Evolutionary conservation across 139 green algal genomes (phyloP).

Genomic region (Pseudopediastrum boryanum): DNA sequence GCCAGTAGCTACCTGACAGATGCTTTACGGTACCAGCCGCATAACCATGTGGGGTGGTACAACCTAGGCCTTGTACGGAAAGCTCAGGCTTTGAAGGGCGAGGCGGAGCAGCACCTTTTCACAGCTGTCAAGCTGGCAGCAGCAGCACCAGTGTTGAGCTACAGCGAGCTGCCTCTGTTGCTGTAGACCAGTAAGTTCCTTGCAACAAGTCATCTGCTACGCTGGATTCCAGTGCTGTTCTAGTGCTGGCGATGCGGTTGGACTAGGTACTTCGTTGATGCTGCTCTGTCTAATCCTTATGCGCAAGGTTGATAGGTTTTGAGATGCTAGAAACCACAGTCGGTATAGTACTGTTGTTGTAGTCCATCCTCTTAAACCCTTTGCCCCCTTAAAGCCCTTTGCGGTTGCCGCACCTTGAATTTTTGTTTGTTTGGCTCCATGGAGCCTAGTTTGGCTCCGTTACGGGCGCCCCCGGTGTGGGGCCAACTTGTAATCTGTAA

Average conservation of each 20-base stretch:
- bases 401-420: too few species aligned
- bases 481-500: too few species aligned
- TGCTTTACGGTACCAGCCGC: conserved; percentile 28
- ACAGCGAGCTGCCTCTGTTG: conserved; percentile 28
- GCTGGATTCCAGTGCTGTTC: background rate
- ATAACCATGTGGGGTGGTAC: conserved; percentile 35
- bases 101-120: conserved; percentile 25
- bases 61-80: conserved; percentile 17
- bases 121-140: conserved; percentile 15
- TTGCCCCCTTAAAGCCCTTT: too few species aligned
- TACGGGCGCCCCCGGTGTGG: too few species aligned
- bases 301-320: too few species aligned
- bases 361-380: too few species aligned
- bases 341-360: too few species aligned
- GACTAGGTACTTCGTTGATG: too few species aligned
- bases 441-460: too few species aligned
- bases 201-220: background rate
- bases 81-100: conserved; percentile 11
- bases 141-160: conserved; percentile 35
- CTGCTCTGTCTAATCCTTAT: too few species aligned
- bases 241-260: background rate
- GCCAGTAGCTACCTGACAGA: conserved; percentile 28
- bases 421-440: too few species aligned
- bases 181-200: background rate
- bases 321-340: too few species aligned